Evolutionary conservation across 352 stramenopile species (phyloP).

Genomic region (Globisporangium paddicum): DNA sequence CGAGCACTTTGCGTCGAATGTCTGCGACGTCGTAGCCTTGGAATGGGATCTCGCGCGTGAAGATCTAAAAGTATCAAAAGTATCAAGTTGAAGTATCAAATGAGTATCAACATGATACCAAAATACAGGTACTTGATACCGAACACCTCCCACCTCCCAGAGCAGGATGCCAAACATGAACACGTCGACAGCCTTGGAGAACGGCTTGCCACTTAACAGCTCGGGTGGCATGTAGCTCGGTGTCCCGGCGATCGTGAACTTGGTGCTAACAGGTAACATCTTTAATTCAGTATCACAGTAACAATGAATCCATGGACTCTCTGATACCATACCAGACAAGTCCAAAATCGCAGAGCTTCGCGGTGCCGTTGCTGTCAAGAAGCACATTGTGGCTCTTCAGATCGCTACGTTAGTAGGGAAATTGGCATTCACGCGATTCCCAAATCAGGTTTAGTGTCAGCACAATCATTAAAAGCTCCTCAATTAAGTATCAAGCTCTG

Average conservation of each 20-base stretch:
- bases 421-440: neutral
- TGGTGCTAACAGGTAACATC: slow-evolving; percentile 39
- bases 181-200: slow-evolving; percentile 89
- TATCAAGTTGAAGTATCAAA: neutral
- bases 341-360: slow-evolving; percentile 93
- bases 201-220: slow-evolving; percentile 72
- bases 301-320: neutral
- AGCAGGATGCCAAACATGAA: slow-evolving; percentile 92
- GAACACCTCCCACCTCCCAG: slow-evolving; percentile 61
- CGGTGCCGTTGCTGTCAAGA: slow-evolving; percentile 49
- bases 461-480: neutral
- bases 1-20: slow-evolving; percentile 66
- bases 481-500: neutral
- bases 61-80: slow-evolving; percentile 39
- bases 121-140: neutral
- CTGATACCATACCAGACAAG: slow-evolving; percentile 47
- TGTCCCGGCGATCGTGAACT: slow-evolving; percentile 79
- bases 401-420: slow-evolving; percentile 34
- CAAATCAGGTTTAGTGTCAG: neutral
- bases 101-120: neutral
- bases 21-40: slow-evolving; percentile 64
- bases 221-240: slow-evolving; percentile 89
- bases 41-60: slow-evolving; percentile 76
- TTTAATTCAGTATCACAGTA: neutral
- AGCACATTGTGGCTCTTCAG: slow-evolving; percentile 91